Evolutionary conservation across 2,329 filamentous ascomycete species (phyloP), one percentile per base, ranked within the genome.

Genomic region (Fusarium sp.): DNA sequence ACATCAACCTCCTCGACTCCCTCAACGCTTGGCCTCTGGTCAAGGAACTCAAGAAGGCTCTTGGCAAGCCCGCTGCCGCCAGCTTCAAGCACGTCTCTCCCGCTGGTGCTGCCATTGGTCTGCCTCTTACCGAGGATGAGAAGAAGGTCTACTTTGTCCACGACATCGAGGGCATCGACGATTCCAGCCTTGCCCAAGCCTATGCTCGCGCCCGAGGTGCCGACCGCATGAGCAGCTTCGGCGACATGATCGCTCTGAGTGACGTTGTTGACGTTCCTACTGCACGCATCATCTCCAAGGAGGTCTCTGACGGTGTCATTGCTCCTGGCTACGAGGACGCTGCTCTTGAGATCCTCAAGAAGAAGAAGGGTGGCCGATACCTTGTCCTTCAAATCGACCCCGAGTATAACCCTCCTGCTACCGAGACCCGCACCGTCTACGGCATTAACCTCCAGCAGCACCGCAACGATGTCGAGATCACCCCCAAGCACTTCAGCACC

Each of bases 11-110:
- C 53, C 89, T 99, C 52, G 96, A 99, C 83, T 93, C 94, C 54
- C 89, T 99, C 76, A 99, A 99, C 83, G 94, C 94, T 75, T 99
- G 96, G 96, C 93, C 94, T 10, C 85, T 99, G 67, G 96, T 99
- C 63, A 97, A 97, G 87, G 96, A 99, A 85, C 89, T 99, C 77
- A 97, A 94, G 86, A 86, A 92, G 75, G 94, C 95, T 26, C 90
- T 98, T 26, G 91, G 92, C 75, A 91, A 92, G 81, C 93, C 96
- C 37, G 96, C 96, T 58, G 96, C 96, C 33, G 95, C 96, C 70
- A 97, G 94, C 81, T 99, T 99, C 91, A 99, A 98, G 90, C 96
- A 99, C 81, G 96, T 98, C 70, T 99, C 96, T 13, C 96, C 96
- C 23, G 96, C 96, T 45, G 96, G 96, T 78, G 96, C 95, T 64